Percentiles rank a stretch among this genome's conserved stretches.
phyloP scores from a whole-genome alignment of 1,284 basidiomycete genomes.

The Rhodotorula sp. region DNA sequence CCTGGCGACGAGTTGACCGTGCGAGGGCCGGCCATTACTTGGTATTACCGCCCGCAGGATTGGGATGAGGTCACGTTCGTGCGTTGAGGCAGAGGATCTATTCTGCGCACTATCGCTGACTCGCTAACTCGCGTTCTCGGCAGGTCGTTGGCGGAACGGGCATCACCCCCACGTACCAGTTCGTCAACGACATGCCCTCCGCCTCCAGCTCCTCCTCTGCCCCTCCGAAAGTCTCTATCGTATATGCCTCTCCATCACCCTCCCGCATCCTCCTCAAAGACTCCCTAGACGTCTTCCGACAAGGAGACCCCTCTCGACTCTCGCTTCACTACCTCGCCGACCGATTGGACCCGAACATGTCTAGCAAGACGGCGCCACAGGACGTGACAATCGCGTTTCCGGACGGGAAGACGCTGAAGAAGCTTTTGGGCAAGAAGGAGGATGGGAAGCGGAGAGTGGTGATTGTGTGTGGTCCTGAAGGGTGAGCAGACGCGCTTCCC shows the following conservation, averaged over 20 bases:
- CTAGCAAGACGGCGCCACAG: slow-evolving; percentile 5
- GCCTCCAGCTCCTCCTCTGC: slow-evolving; percentile 33
- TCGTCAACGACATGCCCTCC: slow-evolving; percentile 14
- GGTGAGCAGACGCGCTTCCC: slow-evolving; percentile 45
- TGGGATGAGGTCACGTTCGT: slow-evolving; percentile 81
- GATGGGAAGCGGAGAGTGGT: slow-evolving; percentile 14
- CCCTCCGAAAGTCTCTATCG: slow-evolving; percentile 56
- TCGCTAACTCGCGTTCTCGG: too few relatives aligned
- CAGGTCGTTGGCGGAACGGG: slow-evolving; percentile 81
- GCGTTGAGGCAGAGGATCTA: slow-evolving; percentile 38
- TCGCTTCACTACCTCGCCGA: slow-evolving; percentile 64
- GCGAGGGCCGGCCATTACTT: slow-evolving; percentile 72
- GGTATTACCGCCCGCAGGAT: slow-evolving; percentile 60
- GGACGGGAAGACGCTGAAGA: slow-evolving; percentile 54
- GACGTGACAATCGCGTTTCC: slow-evolving; percentile 58
- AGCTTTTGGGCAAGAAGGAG: slow-evolving; percentile 48
- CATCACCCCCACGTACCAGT: slow-evolving; percentile 72
- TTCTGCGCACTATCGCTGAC: neutral
- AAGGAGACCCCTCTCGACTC: slow-evolving; percentile 58
- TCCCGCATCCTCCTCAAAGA: slow-evolving; percentile 64
- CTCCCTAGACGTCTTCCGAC: slow-evolving; percentile 57
- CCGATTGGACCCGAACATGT: slow-evolving; percentile 45
- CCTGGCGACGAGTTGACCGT: slow-evolving; percentile 67
- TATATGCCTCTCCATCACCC: slow-evolving; percentile 64
- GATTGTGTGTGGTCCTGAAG: slow-evolving; percentile 69